Conservation (phyloP, 768 basidiomycete species). For the Austroboletus festivus region DNA sequence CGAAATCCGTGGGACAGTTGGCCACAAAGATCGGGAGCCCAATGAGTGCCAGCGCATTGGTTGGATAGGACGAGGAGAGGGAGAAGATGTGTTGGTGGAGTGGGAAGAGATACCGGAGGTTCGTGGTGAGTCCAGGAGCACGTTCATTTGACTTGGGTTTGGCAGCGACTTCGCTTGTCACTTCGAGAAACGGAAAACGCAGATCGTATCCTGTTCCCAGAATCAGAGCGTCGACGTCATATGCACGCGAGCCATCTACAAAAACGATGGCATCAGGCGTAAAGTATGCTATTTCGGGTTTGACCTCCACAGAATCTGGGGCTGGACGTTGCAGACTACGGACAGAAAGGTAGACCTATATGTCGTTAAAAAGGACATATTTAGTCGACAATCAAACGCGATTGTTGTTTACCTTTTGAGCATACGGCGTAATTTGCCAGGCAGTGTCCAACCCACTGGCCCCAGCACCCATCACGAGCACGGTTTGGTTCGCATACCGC, state of each 20-base stretch:
- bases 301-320: slow-evolving; percentile 28
- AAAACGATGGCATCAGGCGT: slow-evolving; percentile 44
- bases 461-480: slow-evolving; percentile 50
- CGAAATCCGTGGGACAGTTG: slow-evolving; percentile 48
- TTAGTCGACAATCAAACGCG: no score
- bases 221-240: slow-evolving; percentile 45
- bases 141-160: slow-evolving; percentile 17
- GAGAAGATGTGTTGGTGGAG: slow-evolving; percentile 53
- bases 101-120: slow-evolving; percentile 54
- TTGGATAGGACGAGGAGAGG: slow-evolving; percentile 43
- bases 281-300: slow-evolving; percentile 50
- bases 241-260: slow-evolving; percentile 39
- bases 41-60: slow-evolving; percentile 53
- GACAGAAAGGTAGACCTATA: slow-evolving; percentile 34
- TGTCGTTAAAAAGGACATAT: no score
- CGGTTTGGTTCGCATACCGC: slow-evolving; percentile 38
- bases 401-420: slow-evolving; percentile 36
- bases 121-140: slow-evolving; percentile 39
- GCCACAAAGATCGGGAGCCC: slow-evolving; percentile 47
- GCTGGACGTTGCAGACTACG: slow-evolving; percentile 20
- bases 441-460: slow-evolving; percentile 47
- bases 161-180: slow-evolving; percentile 21
- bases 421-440: slow-evolving; percentile 38
- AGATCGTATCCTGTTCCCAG: slow-evolving; percentile 57
- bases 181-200: slow-evolving; percentile 46